Evolutionary conservation across 2,329 filamentous ascomycete genomes (phyloP).

Genomic region (Orbilia blumenaviensis): DNA sequence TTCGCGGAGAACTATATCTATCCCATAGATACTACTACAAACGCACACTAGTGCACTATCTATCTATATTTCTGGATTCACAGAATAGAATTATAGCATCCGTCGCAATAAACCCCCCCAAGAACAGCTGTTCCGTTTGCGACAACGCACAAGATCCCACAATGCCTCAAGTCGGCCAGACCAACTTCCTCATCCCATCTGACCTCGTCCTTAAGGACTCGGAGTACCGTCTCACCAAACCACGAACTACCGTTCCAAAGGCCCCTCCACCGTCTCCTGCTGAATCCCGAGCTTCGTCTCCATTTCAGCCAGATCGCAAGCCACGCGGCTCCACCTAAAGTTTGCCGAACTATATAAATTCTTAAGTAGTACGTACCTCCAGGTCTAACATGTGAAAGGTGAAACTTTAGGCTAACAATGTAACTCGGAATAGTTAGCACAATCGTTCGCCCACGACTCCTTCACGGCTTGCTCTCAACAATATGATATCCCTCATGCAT

Average conservation of each 20-base stretch:
- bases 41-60: too few relatives aligned
- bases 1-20: not conserved
- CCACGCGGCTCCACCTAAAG: slow-evolving; percentile 38
- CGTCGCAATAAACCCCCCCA: not conserved
- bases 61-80: not conserved
- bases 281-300: slow-evolving; percentile 52
- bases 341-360: not conserved
- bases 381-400: not conserved
- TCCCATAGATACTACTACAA: too few relatives aligned
- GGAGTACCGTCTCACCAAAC: slow-evolving; percentile 51
- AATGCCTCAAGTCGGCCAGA: slow-evolving; percentile 54
- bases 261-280: slow-evolving; percentile 50
- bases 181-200: slow-evolving; percentile 53
- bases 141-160: slow-evolving; percentile 31
- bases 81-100: not conserved
- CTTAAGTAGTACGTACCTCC: not conserved
- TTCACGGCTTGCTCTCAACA: slow-evolving; percentile 27
- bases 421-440: slow-evolving; percentile 1
- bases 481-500: slow-evolving; percentile 52
- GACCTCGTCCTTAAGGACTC: slow-evolving; percentile 54
- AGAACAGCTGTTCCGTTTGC: slow-evolving; percentile 3
- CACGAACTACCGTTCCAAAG: slow-evolving; percentile 46
- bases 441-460: slow-evolving; percentile 1
- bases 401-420: not conserved
- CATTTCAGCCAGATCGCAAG: slow-evolving; percentile 52